Base-by-base conservation (phyloP, 148 eudicot genomes). In the Dysphania ambrosioides region DNA sequence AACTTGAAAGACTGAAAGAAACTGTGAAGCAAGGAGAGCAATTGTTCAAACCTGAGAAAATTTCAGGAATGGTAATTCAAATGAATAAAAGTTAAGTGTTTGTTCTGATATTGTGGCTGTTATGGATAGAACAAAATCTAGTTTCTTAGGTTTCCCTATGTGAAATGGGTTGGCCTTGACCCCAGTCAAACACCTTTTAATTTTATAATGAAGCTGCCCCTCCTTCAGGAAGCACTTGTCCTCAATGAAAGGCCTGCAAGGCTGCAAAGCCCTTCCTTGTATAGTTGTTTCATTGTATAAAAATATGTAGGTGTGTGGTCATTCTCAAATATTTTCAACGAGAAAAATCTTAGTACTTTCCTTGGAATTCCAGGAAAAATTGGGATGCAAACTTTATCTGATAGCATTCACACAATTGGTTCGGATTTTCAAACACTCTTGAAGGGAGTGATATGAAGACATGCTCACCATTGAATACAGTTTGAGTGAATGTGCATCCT, bases 401-500 rank as follows among this genome's bases (percentile, higher is more conserved):
- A 35, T 29, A 61, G 6, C 32, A 61, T 18, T 66, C 7, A 36
- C 49, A 34, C 49, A 19, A 40, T 42, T 68, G 55, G 18, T 62
- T 30, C 42, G 60, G 53, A 15, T 35, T 34, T 13, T 9, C 15
- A 65, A 65, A 56, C 6, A 36, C 10, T 59, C 10, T n/a, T 29
- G 6, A 68, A 56, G 9, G 23, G 4, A 58, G 44, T 15, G 71
- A 47, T 8, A 12, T 6, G 53, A 13, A 62, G 38, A 26, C 29
- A 63, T 24, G 26, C 84, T 79, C 74, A 91, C 98, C 90, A 68
- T 93, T 93, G 79, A 93, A 89, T 55, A 93, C 82, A 31, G 98
- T 93, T 74, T 93, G 97, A 78, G 88, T 79, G 23, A 88, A 82
- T 81, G 85, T 91, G 75, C 98, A 93, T 38, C 97, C 97, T 74